These are phyloP conservation scores for Dioscorea cayenensis DNA, from an alignment of 116 monocot genomes.

Conservation along the genomic window DNA sequence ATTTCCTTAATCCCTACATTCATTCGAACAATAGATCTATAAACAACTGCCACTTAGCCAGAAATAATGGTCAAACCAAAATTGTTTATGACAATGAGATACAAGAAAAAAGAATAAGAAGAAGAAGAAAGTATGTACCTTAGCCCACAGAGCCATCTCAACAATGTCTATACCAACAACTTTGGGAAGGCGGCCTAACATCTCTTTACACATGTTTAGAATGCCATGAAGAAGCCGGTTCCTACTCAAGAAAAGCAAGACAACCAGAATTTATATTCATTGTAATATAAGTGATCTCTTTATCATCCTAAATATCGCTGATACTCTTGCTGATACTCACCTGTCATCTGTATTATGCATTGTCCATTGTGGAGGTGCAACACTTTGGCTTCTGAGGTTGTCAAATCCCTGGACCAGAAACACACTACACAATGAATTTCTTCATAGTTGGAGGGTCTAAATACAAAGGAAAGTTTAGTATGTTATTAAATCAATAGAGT, in stretches of 20 bases:
- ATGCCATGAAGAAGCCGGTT: slow-evolving; percentile 81
- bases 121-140: slow-evolving; percentile 32
- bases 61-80: neutral
- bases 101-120: neutral
- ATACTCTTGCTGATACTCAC: slow-evolving; percentile 20
- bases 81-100: neutral
- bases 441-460: neutral
- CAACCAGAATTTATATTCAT: neutral
- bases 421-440: neutral
- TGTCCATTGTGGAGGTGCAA: slow-evolving; percentile 96
- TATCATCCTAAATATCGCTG: neutral
- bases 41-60: neutral
- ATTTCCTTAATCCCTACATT: no score
- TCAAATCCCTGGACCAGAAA: slow-evolving; percentile 78
- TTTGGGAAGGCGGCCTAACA: slow-evolving; percentile 75
- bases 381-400: slow-evolving; percentile 93
- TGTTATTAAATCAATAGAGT: neutral
- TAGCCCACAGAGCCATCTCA: slow-evolving; percentile 99
- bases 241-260: slow-evolving; percentile 28
- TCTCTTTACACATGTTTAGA: slow-evolving; percentile 93
- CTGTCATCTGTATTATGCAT: slow-evolving; percentile 97
- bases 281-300: no score
- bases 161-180: slow-evolving; percentile 96
- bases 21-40: no score
- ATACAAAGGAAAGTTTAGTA: neutral